Base-by-base conservation (phyloP, 345 rosid genomes). In the Sonneratia caseolaris region DNA sequence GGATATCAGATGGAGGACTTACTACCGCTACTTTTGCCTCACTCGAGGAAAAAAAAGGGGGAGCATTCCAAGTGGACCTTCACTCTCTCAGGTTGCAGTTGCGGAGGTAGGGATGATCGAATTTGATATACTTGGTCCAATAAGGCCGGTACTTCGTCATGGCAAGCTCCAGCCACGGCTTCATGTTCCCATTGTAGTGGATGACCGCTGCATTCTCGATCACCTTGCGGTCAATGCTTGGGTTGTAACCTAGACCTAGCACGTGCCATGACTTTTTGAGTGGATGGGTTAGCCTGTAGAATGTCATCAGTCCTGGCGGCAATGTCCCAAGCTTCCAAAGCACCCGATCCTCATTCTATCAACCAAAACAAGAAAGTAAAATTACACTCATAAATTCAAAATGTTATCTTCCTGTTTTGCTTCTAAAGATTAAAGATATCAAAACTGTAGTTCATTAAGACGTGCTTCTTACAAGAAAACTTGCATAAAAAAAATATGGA, bases 291-390 rank as follows among this genome's bases (percentile, higher is more conserved):
- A 95, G 79, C 71, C 88, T 84, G 72, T 95, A 95, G 73, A 95
- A 95, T 62, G 99, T 95, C 59, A 95, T 92, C 78, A 95, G 70
- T 37, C 99, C 99, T 0, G 99, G 98, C 73, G 99, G 99, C 75
- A 95, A 79, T n/a, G 99, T 95, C 55, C 99, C 99, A 61, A 95
- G 98, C 86, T 95, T 92, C 99, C 99, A 92, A 0, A 95, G 88
- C 59, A 81, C 79, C 81, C 99, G 89, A 70, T 90, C 90, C 81
- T 92, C 97, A 81, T 95, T 95, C 99, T 95, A 77, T 64, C 24
- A 66, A 75, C 15, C 35, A 66, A 72, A 74, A 68, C 45, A 18
- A 70, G 35, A 14, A 51, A 43, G 35, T 13, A 51, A 71, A 1
- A 5, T 53, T 27, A 19, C 57, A 7, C 57, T 53, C 57, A 9